phyloP scores from a whole-genome alignment of 495 filamentous ascomycete species.

The Bombardia bombarda region DNA sequence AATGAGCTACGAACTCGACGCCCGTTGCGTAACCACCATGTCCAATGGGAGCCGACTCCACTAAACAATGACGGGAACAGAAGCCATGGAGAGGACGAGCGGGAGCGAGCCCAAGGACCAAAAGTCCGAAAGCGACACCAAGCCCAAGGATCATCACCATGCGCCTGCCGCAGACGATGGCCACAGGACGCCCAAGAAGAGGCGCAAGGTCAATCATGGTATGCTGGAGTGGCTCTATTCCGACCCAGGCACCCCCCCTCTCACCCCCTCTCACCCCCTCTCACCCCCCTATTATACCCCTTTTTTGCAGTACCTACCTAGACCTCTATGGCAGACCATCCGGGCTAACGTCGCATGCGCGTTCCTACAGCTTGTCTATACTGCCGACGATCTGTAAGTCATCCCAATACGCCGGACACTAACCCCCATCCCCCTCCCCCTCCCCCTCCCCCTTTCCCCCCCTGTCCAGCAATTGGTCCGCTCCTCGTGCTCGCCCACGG shows the following conservation, averaged over 20 bases:
- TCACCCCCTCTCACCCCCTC: slow-evolving; percentile 15
- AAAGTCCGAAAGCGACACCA: slow-evolving; percentile 39
- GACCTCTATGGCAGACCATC: too few species aligned
- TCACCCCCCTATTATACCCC: too few species aligned
- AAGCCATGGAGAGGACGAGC: slow-evolving; percentile 41
- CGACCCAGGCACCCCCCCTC: slow-evolving; percentile 15
- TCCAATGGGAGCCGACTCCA: slow-evolving; percentile 39
- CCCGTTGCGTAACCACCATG: slow-evolving; percentile 41
- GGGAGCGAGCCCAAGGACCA: slow-evolving; percentile 41
- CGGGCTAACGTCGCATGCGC: slow-evolving; percentile 39
- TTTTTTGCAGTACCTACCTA: too few species aligned
- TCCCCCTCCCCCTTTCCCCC: slow-evolving; percentile 3
- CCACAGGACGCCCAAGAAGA: slow-evolving; percentile 75
- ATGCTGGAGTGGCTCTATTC: slow-evolving; percentile 33
- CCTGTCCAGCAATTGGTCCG: slow-evolving; percentile 23
- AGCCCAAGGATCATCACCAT: slow-evolving; percentile 37
- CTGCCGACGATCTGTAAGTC: slow-evolving; percentile 96
- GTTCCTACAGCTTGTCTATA: slow-evolving; percentile 85
- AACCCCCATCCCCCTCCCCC: too few species aligned
- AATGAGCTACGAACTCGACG: slow-evolving; percentile 40
- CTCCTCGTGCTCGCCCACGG: slow-evolving; percentile 1
- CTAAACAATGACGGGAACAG: slow-evolving; percentile 29
- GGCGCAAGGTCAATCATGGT: slow-evolving; percentile 99
- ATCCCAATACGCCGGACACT: slow-evolving; percentile 19
- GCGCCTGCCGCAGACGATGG: slow-evolving; percentile 32